These are phyloP conservation scores for Abrus precatorius DNA, from an alignment of 306 rosid genomes.

Conservation along the genomic window DNA sequence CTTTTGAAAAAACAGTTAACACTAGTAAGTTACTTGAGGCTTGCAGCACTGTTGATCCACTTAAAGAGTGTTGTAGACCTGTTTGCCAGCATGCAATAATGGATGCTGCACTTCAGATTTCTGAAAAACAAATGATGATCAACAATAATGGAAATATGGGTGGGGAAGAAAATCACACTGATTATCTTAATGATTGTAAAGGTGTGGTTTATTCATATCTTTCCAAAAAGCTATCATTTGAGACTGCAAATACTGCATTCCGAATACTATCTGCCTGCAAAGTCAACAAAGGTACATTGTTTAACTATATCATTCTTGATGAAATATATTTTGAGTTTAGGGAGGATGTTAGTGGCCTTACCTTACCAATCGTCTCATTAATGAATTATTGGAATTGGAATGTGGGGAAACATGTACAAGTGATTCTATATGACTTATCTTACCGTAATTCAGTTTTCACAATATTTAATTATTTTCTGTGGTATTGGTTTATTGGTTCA, in stretches of 20 bases:
- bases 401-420: not conserved
- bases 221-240: slow-evolving; percentile 72
- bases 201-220: slow-evolving; percentile 93
- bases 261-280: slow-evolving; percentile 95
- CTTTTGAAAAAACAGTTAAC: slow-evolving; percentile 83
- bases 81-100: slow-evolving; percentile 89
- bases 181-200: slow-evolving; percentile 87
- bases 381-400: slow-evolving; percentile 15
- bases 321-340: slow-evolving; percentile 22
- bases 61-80: slow-evolving; percentile 98
- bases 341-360: slow-evolving; percentile 19
- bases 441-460: not conserved
- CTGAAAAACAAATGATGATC: slow-evolving; percentile 68
- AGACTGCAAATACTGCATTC: slow-evolving; percentile 73
- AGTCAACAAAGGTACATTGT: slow-evolving; percentile 86
- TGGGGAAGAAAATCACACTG: slow-evolving; percentile 66
- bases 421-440: slow-evolving; percentile 2
- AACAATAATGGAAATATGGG: slow-evolving; percentile 65
- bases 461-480: slow-evolving; percentile 15
- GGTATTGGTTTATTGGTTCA: slow-evolving; percentile 28
- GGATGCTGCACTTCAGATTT: slow-evolving; percentile 91
- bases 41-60: slow-evolving; percentile 89
- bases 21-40: slow-evolving; percentile 87
- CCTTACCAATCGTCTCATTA: not conserved
- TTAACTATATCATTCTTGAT: slow-evolving; percentile 4